These are phyloP conservation scores for Phylloboletellus chloephorus DNA, from an alignment of 1,284 basidiomycete genomes.

Conservation along the genomic window DNA sequence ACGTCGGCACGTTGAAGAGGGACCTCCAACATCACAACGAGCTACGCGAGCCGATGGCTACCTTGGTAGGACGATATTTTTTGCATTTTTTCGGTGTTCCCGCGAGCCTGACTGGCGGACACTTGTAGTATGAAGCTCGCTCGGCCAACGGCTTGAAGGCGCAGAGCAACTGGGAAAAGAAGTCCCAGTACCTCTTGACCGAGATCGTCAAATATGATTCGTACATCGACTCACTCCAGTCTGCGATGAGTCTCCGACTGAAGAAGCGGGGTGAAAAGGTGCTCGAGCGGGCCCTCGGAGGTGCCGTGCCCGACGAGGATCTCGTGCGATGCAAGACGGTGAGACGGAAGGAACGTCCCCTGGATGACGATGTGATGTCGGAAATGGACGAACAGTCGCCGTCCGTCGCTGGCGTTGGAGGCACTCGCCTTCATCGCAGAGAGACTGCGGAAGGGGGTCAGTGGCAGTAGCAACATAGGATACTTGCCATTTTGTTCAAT, in stretches of 20 bases:
- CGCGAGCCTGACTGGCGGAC: conserved; percentile 5
- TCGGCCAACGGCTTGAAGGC: conserved; percentile 76
- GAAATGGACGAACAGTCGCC: conserved; percentile 23
- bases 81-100: not conserved
- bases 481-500: conserved; percentile 9
- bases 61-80: conserved; percentile 64
- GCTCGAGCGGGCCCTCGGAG: conserved; percentile 67
- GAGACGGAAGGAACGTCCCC: conserved; percentile 47
- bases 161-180: conserved; percentile 87
- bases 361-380: conserved; percentile 38
- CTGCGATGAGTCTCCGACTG: conserved; percentile 74
- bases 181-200: conserved; percentile 80
- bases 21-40: conserved; percentile 84
- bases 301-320: conserved; percentile 36
- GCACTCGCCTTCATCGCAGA: conserved; percentile 37
- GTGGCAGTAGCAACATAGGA: conserved; percentile 22
- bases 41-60: conserved; percentile 77
- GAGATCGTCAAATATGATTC: conserved; percentile 95
- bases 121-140: conserved; percentile 66
- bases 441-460: conserved; percentile 40
- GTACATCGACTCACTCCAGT: conserved; percentile 86
- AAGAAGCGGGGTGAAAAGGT: conserved; percentile 86
- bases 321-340: conserved; percentile 34
- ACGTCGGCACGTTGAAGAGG: conserved; percentile 69
- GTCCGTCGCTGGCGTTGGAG: conserved; percentile 2